phyloP scores from a whole-genome alignment of 2,329 filamentous ascomycete genomes.

The Leptosphaerulina australis region DNA sequence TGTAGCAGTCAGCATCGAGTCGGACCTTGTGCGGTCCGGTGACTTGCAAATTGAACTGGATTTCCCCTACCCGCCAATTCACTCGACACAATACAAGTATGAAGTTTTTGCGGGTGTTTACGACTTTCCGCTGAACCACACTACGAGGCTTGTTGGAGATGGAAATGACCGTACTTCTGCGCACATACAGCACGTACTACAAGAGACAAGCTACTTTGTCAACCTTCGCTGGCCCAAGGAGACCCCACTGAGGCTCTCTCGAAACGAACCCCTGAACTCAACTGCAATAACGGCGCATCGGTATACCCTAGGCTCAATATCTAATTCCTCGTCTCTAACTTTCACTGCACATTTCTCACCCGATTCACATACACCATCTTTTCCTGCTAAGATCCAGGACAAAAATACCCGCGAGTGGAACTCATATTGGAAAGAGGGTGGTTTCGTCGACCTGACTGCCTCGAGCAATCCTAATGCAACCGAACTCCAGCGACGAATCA shows the following conservation, averaged over 20 bases:
- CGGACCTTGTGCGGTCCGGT: constrained; percentile 48
- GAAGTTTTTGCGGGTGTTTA: constrained; percentile 58
- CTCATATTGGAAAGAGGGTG: constrained; percentile 56
- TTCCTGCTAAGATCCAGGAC: constrained; percentile 30
- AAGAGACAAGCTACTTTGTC: constrained; percentile 52
- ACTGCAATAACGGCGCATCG: constrained; percentile 45
- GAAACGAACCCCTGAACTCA: constrained; percentile 51
- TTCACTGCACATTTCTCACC: constrained; percentile 36
- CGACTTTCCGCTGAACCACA: constrained; percentile 54
- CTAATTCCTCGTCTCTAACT: constrained; percentile 14
- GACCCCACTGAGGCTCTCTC: constrained; percentile 43
- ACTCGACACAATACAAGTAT: constrained; percentile 34
- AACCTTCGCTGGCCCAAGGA: constrained; percentile 49
- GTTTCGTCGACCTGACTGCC: constrained; percentile 58
- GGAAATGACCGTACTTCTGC: constrained; percentile 43
- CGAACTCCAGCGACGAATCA: constrained; percentile 58
- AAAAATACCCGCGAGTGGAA: constrained; percentile 53
- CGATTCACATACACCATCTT: constrained; percentile 30
- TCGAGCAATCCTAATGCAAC: constrained; percentile 51
- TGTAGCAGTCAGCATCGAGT: constrained; percentile 53
- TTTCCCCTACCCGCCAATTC: constrained; percentile 55
- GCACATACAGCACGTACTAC: constrained; percentile 53
- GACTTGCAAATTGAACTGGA: constrained; percentile 57
- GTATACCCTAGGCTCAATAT: constrained; percentile 20
- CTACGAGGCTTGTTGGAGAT: constrained; percentile 44